Percentiles rank a stretch among this genome's conserved stretches.
These are phyloP conservation scores for Aspergillus campestris DNA, from an alignment of 495 filamentous ascomycete species.

Conservation along the genomic window DNA sequence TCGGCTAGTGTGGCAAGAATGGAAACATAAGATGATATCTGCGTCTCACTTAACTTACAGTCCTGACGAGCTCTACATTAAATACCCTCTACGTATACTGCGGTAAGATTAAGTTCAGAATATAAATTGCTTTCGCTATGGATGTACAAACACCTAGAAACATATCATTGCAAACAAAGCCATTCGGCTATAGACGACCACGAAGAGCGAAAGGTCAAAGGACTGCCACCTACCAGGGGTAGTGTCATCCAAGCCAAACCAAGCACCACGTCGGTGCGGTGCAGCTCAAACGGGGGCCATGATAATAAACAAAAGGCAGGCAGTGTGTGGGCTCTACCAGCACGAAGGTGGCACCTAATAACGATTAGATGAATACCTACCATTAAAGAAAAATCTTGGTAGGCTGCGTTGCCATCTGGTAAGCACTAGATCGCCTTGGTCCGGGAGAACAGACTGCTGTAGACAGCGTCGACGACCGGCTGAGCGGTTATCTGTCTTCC, in stretches of 20 bases:
- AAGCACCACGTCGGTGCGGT: conserved; percentile 13
- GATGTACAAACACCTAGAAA: conserved; percentile 23
- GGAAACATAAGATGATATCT: no score
- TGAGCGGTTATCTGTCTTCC: conserved; percentile 83
- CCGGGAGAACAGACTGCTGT: conserved; percentile 91
- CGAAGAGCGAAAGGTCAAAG: conserved; percentile 18
- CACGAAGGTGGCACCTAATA: conserved; percentile 18
- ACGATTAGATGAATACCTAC: conserved; percentile 24
- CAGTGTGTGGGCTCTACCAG: conserved; percentile 13
- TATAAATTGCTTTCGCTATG: no score
- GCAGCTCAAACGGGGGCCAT: conserved; percentile 2
- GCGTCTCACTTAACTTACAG: no score
- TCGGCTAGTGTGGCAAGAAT: no score
- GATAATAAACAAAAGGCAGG: neutral
- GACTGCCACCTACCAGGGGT: conserved; percentile 37
- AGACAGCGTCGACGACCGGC: conserved; percentile 95
- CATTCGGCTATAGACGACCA: conserved; percentile 15
- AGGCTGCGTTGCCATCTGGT: neutral
- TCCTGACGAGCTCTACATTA: no score
- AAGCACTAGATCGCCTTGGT: conserved; percentile 54
- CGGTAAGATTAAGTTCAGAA: no score
- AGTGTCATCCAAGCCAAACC: conserved; percentile 25
- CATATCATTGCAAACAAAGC: conserved; percentile 21
- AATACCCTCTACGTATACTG: no score
- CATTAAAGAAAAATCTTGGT: conserved; percentile 15